Base-by-base conservation (phyloP, 805 yeast species). In the Cyberlindnera suaveolens region DNA sequence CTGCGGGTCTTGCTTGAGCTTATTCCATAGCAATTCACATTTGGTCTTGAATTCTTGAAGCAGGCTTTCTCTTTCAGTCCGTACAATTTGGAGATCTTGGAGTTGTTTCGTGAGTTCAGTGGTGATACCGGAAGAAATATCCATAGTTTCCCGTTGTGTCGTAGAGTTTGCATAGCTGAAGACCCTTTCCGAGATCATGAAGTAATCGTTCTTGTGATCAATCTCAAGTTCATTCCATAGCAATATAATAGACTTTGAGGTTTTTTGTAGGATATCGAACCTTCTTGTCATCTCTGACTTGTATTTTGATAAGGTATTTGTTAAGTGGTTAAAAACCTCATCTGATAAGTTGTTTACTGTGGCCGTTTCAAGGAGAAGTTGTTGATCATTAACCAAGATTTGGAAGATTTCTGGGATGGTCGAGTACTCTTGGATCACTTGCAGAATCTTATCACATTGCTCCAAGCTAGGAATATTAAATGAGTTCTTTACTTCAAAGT, bases 21-120 rank as follows among this genome's bases (percentile, higher is more conserved):
- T 78, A 1, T 51, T 57, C 89, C 90, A 83, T 29, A 84, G 61
- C 6, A 53, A 53, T 13, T 61, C 53, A 52, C 86, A 80, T 15
- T 71, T 66, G 3, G 56, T 46, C 6, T 65, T 46, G 29, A 66
- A 61, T 9, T 62, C 51, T 3, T 33, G 30, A 7, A 47, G 20
- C 18, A 53, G 41, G 1, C 19, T 19, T 3, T 41, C 32, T 44
- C 57, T 41, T 33, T 53, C 51, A 3, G 27, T 29, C 49, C 49
- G 34, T 30, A 42, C 16, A 38, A n/a, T 18, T 45, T 30, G 18
- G 38, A 44, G 46, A 33, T 47, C 51, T 8, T 41, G 40, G 18
- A 45, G 40, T 13, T 47, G 43, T 4, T 30, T 39, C 9, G 38
- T 9, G 6, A 55, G 32, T 16, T 52, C 51, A 5, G 36, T 6